Base-by-base conservation (phyloP, 208 protist genomes). In the Angomonas deanei region DNA sequence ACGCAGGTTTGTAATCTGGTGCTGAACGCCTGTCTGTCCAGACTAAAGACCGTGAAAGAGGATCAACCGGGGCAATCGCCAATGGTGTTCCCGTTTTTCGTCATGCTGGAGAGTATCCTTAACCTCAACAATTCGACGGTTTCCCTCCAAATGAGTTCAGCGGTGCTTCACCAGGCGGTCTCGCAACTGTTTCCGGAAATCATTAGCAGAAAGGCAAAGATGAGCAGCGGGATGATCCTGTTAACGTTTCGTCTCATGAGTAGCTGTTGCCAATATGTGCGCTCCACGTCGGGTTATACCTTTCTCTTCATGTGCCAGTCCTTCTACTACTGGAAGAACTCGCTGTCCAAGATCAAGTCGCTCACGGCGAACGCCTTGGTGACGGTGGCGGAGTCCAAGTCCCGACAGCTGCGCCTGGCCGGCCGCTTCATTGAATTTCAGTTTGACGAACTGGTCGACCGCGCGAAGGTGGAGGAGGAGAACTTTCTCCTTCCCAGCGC, bases 201-300 rank as follows among this genome's bases (percentile, higher is more conserved):
- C 34, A 82, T 92, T 56, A 89, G 80, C 62, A 61, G 77, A 31
- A 84, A 86, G 66, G 78, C 78, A 11, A 68, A 70, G 10, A 92
- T 93, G 86, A 76, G 80, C 53, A 79, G 64, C 50, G 86, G 86
- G 30, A 79, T 96, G 73, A 69, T 89, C 31, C 68, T 92, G 19
- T 72, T 96, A 15, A 84, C 77, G 8, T 89, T 92, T 62, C 84
- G 85, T 57, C 72, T 96, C 53, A 92, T 96, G 86, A 92, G 86
- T 68, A 89, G 75, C 52, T 92, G 80, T 61, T 93, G 76, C 62
- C 76, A 86, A 65, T 72, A 87, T 60, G 90, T 96, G 28, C 86
- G 90, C 52, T 61, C 60, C 28, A 78, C 76, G 10, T 80, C 86
- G 0, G 66, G 69, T 36, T 74, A 59, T 38, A 82, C 77, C 10